Base-by-base conservation (phyloP, 345 rosid species). In the Erysimum cheiranthoides region DNA sequence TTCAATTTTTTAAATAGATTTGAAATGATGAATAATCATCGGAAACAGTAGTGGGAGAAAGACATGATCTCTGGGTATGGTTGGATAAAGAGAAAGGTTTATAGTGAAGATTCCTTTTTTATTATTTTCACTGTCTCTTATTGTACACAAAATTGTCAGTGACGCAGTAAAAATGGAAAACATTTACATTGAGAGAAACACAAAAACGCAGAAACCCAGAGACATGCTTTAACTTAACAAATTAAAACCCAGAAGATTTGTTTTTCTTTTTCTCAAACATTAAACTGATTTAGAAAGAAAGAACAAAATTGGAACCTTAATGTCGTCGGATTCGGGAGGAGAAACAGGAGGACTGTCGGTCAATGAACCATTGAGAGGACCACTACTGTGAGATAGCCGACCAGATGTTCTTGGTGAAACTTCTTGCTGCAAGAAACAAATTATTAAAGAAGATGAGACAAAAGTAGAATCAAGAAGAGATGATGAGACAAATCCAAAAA, bases 281-380 rank as follows among this genome's bases (percentile, higher is more conserved):
- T n/a, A n/a, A n/a, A n/a, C n/a, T n/a, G n/a, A n/a, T n/a, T 21
- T 10, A 9, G 13, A 30, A 10, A 16, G 8, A 27, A 54, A 11
- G 4, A 12, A 62, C 8, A 2, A 63, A n/a, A 34, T 6, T 1
- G 10, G 18, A 76, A 92, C 99, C 97, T 96, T 96, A 56, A 80
- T 77, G 43, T 93, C 98, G 71, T 93, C 98, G 65, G 86, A 57
- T 35, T 93, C 97, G 3, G 98, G 89, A 11, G 99, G 98, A 49
- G 99, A 95, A 7, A 90, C 96, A 25, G 99, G 99, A 28, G 99
- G 99, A 76, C 98, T 96, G 81, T 96, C 99, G 12, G 98, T 90
- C 12, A 90, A 82, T 16, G 98, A 92, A 53, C 87, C 89, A 27
- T 83, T 89, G 17, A 89, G 88, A 70, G 97, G 97, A 21, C 97